Evolutionary conservation across 495 filamentous ascomycete species (phyloP), one percentile per base, ranked within the genome.

Genomic region (Penicillium verhagenii): DNA sequence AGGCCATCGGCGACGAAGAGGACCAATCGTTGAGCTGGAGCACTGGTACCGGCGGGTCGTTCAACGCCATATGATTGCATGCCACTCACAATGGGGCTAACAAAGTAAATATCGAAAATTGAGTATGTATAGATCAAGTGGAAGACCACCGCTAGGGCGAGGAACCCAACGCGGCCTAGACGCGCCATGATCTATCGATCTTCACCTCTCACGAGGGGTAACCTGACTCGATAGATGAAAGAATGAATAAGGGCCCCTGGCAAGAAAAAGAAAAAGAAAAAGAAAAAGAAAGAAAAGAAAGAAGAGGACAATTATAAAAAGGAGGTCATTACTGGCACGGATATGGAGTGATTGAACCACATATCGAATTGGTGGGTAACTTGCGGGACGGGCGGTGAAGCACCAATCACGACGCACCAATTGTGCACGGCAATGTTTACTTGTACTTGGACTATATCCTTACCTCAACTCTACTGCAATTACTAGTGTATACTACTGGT

Each of bases 81-180:
- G 63, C 95, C 95, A 79, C 84, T 87, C 33, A 97, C 95, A 60
- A 99, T 95, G 16, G 95, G 95, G 66, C 92, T 96, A 59, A 97
- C 91, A 68, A 99, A 99, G 74, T 99, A 99, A 57, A 97, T 96
- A 69, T 97, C 95, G 71, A 99, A 99, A 59, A 99, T 99, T 29
- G 93, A 96, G 63, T 85, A 91, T 56, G 94, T 87, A 74, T 99
- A 99, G 55, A 96, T 84, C 23, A 97, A 67, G 73, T 99, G 95
- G 67, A 99, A 99, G 43, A 94, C 74, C 65, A 97, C 79, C 63
- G 95, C 95, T 66, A 96, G 86, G 69, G 85, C 87, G 66, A 97
- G 77, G 72, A 99, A 99, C 66, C 88, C 89, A 61, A 87, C 84
- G 65, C 92, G 91, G 65, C 86, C 83, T 64, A 92, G 79, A 63